Evolutionary conservation across 495 filamentous ascomycete genomes (phyloP).

Genomic region (Penicillium taxi): DNA sequence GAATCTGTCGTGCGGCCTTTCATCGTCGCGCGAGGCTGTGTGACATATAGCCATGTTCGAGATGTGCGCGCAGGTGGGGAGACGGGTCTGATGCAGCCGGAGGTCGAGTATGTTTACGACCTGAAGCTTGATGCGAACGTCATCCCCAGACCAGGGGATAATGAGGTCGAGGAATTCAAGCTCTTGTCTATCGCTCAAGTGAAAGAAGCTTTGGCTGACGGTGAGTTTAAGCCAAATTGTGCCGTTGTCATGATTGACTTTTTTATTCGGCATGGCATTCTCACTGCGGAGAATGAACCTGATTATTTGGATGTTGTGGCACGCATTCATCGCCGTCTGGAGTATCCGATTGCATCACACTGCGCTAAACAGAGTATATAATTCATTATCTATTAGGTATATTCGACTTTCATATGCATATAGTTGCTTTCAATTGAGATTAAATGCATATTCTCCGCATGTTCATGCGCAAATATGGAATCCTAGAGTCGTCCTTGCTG

Average conservation of each 20-base stretch:
- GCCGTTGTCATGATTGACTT: constrained; percentile 78
- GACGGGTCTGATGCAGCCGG: constrained; percentile 78
- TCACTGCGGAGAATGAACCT: constrained; percentile 74
- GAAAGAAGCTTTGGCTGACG: constrained; percentile 56
- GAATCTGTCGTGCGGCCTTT: constrained; percentile 55
- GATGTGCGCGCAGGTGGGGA: constrained; percentile 76
- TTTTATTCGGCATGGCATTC: constrained; percentile 76
- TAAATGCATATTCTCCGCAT: too few species aligned
- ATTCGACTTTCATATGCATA: too few species aligned
- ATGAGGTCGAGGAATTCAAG: constrained; percentile 81
- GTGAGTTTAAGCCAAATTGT: constrained; percentile 92
- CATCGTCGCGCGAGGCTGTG: constrained; percentile 53
- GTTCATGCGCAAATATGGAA: too few species aligned
- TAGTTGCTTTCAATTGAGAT: too few species aligned
- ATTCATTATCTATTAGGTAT: too few species aligned
- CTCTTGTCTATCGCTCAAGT: constrained; percentile 69
- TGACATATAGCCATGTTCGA: constrained; percentile 81
- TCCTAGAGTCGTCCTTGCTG: too few species aligned
- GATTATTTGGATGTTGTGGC: constrained; percentile 70
- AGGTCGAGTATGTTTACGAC: constrained; percentile 89
- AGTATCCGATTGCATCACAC: constrained; percentile 61
- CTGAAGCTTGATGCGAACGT: constrained; percentile 64
- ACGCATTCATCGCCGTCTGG: constrained; percentile 69
- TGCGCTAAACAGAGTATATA: constrained; percentile 9
- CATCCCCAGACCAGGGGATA: constrained; percentile 65